Conservation (phyloP, 495 filamentous ascomycete genomes). For the Tuber brumale region DNA sequence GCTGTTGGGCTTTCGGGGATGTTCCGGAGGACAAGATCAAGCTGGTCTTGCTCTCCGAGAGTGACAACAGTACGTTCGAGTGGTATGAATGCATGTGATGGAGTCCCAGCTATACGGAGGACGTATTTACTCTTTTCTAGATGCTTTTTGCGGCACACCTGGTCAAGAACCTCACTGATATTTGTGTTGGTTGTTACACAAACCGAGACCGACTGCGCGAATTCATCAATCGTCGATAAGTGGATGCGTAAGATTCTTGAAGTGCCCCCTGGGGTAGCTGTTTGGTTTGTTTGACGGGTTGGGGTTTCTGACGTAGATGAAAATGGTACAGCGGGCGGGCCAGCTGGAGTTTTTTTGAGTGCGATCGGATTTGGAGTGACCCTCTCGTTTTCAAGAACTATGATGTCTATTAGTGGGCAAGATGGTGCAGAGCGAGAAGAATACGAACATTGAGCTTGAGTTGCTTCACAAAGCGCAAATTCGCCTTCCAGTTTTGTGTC, state of each 20-base stretch:
- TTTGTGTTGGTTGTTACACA: conserved; percentile 90
- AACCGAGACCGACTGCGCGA: conserved; percentile 58
- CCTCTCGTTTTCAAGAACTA: conserved; percentile 27
- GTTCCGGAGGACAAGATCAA: conserved; percentile 80
- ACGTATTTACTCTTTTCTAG: conserved; percentile 85
- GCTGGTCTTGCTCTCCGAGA: conserved; percentile 70
- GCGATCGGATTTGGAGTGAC: conserved; percentile 40
- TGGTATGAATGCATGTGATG: conserved; percentile 62
- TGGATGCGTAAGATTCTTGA: conserved; percentile 80
- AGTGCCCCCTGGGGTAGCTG: conserved; percentile 58
- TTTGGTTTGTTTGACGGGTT: conserved; percentile 11
- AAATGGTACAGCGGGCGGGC: conserved; percentile 49
- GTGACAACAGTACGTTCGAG: conserved; percentile 85
- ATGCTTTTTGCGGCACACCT: conserved; percentile 80
- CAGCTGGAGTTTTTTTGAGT: conserved; percentile 45
- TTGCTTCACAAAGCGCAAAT: conserved; percentile 82
- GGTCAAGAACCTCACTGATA: conserved; percentile 84
- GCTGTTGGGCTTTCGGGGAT: conserved; percentile 45
- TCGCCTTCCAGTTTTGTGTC: conserved; percentile 85
- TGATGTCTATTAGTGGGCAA: not conserved
- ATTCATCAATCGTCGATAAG: conserved; percentile 64
- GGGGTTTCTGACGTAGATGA: conserved; percentile 44
- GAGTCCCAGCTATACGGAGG: conserved; percentile 76
- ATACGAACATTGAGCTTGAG: conserved; percentile 65
- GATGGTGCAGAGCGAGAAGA: conserved; percentile 55